phyloP scores from a whole-genome alignment of 345 rosid species.

The Gossypium sturtianum region DNA sequence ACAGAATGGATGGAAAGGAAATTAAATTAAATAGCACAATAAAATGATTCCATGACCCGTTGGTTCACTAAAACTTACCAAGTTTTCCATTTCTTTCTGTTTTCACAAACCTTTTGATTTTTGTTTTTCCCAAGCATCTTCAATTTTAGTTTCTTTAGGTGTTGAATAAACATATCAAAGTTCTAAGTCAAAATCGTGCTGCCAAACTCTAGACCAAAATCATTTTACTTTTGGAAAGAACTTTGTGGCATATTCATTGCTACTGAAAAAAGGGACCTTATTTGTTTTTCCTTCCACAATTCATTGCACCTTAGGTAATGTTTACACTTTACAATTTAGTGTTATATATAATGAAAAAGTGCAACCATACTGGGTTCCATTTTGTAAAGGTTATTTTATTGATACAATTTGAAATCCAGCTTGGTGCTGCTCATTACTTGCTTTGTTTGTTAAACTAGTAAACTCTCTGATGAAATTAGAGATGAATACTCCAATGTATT shows the following conservation, averaged over 20 bases:
- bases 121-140: not conserved
- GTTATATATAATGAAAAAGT: not conserved
- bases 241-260: not conserved
- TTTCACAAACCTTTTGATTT: not conserved
- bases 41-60: not conserved
- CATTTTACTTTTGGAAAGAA: not conserved
- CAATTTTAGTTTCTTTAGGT: not conserved
- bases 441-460: not conserved
- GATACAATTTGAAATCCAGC: not conserved
- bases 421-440: not conserved
- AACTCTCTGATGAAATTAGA: not conserved
- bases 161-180: not conserved
- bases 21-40: slow-evolving; percentile 3
- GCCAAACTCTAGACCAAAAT: not conserved
- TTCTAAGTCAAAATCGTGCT: not conserved
- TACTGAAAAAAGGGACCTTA: not conserved
- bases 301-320: not conserved
- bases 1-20: not conserved
- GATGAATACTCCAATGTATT: too few relatives aligned
- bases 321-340: not conserved
- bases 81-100: not conserved
- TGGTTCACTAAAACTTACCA: not conserved
- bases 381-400: not conserved
- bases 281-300: not conserved
- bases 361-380: not conserved